These are phyloP conservation scores for Scheffersomyces titani DNA, from an alignment of 1,139 yeast genomes.

Conservation along the genomic window DNA sequence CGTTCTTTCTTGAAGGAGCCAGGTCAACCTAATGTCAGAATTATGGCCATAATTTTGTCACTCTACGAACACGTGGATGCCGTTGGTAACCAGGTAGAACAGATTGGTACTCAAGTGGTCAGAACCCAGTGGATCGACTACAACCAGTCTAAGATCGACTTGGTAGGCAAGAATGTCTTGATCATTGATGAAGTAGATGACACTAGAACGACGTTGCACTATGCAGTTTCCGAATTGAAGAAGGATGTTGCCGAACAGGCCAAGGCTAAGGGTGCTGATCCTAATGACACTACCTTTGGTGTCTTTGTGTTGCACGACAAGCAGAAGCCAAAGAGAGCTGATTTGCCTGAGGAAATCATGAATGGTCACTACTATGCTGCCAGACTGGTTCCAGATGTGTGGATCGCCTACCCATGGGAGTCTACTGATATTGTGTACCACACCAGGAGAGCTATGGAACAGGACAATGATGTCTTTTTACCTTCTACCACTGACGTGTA, in stretches of 20 bases:
- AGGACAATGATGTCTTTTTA: slow-evolving; percentile 57
- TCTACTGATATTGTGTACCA: slow-evolving; percentile 87
- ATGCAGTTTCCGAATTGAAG: slow-evolving; percentile 83
- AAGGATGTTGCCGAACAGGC: slow-evolving; percentile 65
- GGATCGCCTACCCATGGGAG: slow-evolving; percentile 99
- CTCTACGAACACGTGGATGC: slow-evolving; percentile 81
- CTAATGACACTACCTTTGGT: slow-evolving; percentile 70
- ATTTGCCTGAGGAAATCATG: slow-evolving; percentile 66
- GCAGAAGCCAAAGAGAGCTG: slow-evolving; percentile 83
- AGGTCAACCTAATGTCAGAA: slow-evolving; percentile 85
- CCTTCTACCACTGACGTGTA: slow-evolving; percentile 31
- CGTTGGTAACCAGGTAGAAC: slow-evolving; percentile 57
- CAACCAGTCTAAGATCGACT: slow-evolving; percentile 49
- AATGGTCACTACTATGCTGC: slow-evolving; percentile 86
- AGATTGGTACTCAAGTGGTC: slow-evolving; percentile 80
- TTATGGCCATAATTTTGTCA: slow-evolving; percentile 91
- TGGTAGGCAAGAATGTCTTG: slow-evolving; percentile 78
- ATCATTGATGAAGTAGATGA: slow-evolving; percentile 96
- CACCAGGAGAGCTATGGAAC: slow-evolving; percentile 76
- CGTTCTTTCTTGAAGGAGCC: slow-evolving; percentile 86
- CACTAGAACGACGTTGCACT: slow-evolving; percentile 91
- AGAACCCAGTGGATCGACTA: slow-evolving; percentile 97
- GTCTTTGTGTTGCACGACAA: slow-evolving; percentile 94
- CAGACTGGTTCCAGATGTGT: slow-evolving; percentile 83
- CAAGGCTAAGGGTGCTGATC: slow-evolving; percentile 22